phyloP scores from a whole-genome alignment of 2,329 filamentous ascomycete species.

The Daldinia sp. region DNA sequence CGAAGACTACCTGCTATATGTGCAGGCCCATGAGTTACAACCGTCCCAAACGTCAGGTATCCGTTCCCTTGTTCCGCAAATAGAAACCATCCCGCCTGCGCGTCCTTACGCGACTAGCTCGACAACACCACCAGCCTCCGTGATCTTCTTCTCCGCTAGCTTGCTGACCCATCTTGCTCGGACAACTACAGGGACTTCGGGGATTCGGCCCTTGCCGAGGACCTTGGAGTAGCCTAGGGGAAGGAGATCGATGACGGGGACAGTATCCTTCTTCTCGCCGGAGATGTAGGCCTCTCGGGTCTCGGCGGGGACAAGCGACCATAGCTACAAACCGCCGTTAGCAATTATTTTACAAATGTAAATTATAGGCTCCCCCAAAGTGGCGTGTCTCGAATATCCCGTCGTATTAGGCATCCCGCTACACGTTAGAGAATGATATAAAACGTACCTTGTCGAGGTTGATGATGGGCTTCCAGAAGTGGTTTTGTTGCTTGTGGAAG shows the following conservation, averaged over 20 bases:
- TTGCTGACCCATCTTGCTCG: conserved; percentile 94
- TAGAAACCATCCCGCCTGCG: conserved; percentile 30
- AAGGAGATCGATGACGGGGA: conserved; percentile 97
- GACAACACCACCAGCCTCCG: conserved; percentile 93
- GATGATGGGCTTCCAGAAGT: conserved; percentile 98
- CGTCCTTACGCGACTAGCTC: conserved; percentile 85
- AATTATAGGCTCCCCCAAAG: neutral
- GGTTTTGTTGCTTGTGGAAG: conserved; percentile 96
- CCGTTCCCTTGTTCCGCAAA: conserved; percentile 38
- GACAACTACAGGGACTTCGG: conserved; percentile 91
- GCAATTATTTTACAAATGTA: neutral
- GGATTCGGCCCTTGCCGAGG: conserved; percentile 96
- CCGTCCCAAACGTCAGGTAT: conserved; percentile 43
- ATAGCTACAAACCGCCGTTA: conserved; percentile 68
- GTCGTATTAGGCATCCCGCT: too few relatives aligned
- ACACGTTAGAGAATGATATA: too few relatives aligned
- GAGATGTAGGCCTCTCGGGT: conserved; percentile 90
- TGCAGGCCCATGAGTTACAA: conserved; percentile 40
- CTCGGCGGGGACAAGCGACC: conserved; percentile 92
- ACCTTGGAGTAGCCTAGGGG: conserved; percentile 98
- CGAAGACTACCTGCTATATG: conserved; percentile 38
- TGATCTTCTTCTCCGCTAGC: conserved; percentile 99
- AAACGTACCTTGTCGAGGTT: conserved; percentile 95
- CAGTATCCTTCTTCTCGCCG: conserved; percentile 84
- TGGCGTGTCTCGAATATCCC: neutral